Evolutionary conservation across 768 basidiomycete species (phyloP).

Genomic region (Inosperma sp.): DNA sequence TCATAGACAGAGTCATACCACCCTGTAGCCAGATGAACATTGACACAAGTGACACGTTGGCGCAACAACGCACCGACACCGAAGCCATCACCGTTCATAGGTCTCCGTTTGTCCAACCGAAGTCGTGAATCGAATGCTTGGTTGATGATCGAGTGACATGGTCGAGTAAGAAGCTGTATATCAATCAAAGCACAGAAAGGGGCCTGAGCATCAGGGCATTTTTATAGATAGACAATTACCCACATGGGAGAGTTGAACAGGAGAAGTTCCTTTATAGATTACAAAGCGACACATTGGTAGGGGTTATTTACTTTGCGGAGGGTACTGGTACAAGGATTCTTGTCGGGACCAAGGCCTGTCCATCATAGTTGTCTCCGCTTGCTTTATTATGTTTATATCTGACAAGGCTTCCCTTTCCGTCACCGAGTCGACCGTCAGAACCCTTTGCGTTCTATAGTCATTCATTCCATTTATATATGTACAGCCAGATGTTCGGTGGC

Average conservation of each 20-base stretch:
- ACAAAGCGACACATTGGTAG: slow-evolving; percentile 83
- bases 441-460: no score
- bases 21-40: slow-evolving; percentile 38
- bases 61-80: slow-evolving; percentile 67
- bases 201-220: neutral
- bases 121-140: slow-evolving; percentile 95
- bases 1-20: slow-evolving; percentile 92
- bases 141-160: slow-evolving; percentile 94
- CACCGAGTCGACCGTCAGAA: no score
- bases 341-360: no score
- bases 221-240: slow-evolving; percentile 18
- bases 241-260: slow-evolving; percentile 87
- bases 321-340: no score
- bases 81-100: slow-evolving; percentile 96
- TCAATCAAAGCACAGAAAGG: slow-evolving; percentile 6
- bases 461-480: no score
- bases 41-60: neutral
- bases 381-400: no score
- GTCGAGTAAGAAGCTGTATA: slow-evolving; percentile 78
- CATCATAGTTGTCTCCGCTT: no score
- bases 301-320: no score
- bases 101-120: slow-evolving; percentile 71
- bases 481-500: no score
- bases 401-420: no score
- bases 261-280: slow-evolving; percentile 93